phyloP scores from a whole-genome alignment of 345 rosid species.

The Camelina neglecta region DNA sequence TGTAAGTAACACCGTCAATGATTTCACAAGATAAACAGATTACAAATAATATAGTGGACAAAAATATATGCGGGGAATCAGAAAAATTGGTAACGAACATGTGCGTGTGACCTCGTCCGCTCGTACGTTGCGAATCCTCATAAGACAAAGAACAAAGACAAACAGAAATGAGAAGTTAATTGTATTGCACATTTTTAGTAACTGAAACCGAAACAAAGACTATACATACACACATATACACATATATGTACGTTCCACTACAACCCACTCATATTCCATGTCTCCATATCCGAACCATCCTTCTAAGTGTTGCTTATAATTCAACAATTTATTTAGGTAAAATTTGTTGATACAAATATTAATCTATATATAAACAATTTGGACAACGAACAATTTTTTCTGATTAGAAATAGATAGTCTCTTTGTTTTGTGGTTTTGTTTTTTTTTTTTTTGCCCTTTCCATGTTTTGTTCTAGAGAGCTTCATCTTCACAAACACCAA shows the following conservation, averaged over 20 bases:
- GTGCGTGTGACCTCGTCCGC: constrained; percentile 46
- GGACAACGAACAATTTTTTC: constrained; percentile 2
- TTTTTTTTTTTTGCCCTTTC: too few species aligned
- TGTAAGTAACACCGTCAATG: constrained; percentile 8
- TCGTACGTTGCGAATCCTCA: constrained; percentile 42
- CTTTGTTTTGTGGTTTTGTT: constrained; percentile 4
- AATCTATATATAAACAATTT: background rate
- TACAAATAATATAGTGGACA: background rate
- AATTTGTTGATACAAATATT: background rate
- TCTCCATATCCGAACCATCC: constrained; percentile 26
- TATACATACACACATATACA: constrained; percentile 11
- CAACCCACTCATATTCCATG: constrained; percentile 33
- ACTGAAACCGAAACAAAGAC: constrained; percentile 40
- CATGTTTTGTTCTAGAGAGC: constrained; percentile 21
- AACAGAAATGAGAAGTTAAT: constrained; percentile 43
- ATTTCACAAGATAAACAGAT: constrained; percentile 10
- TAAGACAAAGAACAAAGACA: constrained; percentile 39
- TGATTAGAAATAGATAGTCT: constrained; percentile 2
- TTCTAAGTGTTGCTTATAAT: constrained; percentile 8
- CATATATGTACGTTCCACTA: constrained; percentile 24
- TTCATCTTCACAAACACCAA: constrained; percentile 27
- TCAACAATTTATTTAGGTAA: constrained; percentile 15
- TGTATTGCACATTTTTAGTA: constrained; percentile 40
- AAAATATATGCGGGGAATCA: constrained; percentile 30
- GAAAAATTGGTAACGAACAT: constrained; percentile 37